Evolutionary conservation across 139 green algal species (phyloP), one percentile per base, ranked within the genome.

Genomic region (Chlorella sp.): DNA sequence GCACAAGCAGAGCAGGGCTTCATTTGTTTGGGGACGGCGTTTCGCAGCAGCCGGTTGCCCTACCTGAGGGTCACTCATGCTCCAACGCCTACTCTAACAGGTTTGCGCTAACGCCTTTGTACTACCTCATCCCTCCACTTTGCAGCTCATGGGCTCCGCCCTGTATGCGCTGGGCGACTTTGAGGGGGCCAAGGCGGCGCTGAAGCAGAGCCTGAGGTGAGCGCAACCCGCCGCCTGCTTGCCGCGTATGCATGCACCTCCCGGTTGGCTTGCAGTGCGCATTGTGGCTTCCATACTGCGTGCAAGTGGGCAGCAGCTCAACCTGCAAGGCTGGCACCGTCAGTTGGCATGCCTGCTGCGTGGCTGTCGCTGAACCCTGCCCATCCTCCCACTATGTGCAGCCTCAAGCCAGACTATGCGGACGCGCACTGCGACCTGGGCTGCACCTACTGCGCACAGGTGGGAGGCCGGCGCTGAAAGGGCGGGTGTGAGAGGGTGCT

Each of bases 401-500:
- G 82, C 72, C 87, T 95, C 8, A 83, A 90, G 41, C 81, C 85
- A 16, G 85, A 90, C 76, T 95, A 92, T 72, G 87, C 92, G n/a
- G 92, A 95, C 68, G 92, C 92, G 22, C 87, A 89, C 46, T 95
- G 87, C 80, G 92, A 95, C 74, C 84, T 96, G 67, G 92, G 90
- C n/a, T 95, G 91, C 82, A 89, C 81, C 20, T 87, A 92, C 32
- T 90, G 84, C 56, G 91, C 86, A 1, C 79, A 93, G 76, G 76
- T 82, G 28, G 40, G 28, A 9, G 43, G 22, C n/a, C 40, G 6
- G 70, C 7, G 17, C n/a, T 26, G 41, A 36, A 68, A 68, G n/a
- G n/a, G n/a, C n/a, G n/a, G 3, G 60, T 36, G 28, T 36, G 1
- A 30, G 24, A 68, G 4, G 24, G 24, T 16, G 60, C 20, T 26